Conservation (phyloP, 2,329 filamentous ascomycete genomes). For the Botrytis galanthina region DNA sequence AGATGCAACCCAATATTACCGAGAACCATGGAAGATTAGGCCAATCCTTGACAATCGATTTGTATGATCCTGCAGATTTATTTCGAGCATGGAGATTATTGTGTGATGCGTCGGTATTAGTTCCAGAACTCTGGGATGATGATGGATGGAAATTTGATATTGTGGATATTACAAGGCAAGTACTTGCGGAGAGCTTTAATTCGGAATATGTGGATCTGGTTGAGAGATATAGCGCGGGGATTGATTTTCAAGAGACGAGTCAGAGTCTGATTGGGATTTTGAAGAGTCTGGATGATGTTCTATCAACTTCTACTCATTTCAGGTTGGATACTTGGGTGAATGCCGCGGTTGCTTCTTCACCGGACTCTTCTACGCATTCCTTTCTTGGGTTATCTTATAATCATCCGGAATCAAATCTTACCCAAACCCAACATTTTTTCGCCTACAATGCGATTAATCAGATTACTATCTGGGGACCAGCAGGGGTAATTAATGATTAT, state of each 20-base stretch:
- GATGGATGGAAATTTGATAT: constrained; percentile 3
- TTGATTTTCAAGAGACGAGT: not conserved
- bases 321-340: constrained; percentile 1
- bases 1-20: not conserved
- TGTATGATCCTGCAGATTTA: not conserved
- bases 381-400: not conserved
- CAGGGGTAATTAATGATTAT: constrained; percentile 49
- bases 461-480: constrained; percentile 50
- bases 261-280: not conserved
- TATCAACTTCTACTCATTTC: constrained; percentile 1
- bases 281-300: not conserved
- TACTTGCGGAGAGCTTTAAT: not conserved
- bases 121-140: not conserved
- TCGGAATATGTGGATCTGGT: not conserved
- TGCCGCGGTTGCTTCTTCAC: not conserved
- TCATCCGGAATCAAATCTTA: not conserved
- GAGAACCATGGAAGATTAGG: not conserved
- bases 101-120: not conserved
- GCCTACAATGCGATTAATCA: constrained; percentile 50
- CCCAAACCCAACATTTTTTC: not conserved
- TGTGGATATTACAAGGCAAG: constrained; percentile 2
- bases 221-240: not conserved
- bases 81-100: not conserved
- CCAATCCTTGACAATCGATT: not conserved
- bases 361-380: not conserved